A percentile compares a stretch with the other conserved stretches of the same genome.
Conservation (phyloP, 23 red algal genomes). For the Cyanidioschyzon merolae region DNA sequence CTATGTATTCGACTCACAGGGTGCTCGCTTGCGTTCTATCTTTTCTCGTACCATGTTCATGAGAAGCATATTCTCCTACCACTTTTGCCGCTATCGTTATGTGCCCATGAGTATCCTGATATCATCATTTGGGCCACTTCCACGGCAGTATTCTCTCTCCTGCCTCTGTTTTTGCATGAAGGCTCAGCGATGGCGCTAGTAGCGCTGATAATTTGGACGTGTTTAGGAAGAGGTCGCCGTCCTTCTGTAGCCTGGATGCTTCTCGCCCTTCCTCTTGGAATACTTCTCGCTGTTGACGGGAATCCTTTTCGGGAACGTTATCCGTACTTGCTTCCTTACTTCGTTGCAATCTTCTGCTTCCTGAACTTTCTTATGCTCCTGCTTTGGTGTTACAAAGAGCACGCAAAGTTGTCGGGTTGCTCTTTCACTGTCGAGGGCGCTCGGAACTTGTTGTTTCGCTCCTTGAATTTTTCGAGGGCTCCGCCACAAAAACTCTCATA, state of each 20-base stretch:
- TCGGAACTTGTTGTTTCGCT: not conserved
- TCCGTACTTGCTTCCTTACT: not conserved
- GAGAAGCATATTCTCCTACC: conserved; percentile 94
- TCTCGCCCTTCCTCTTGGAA: not conserved
- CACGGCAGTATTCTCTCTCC: conserved; percentile 35
- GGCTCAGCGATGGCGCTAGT: conserved; percentile 30
- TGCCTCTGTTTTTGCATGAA: conserved; percentile 50
- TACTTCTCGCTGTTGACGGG: not conserved
- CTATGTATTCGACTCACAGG: conserved; percentile 38
- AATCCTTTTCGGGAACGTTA: not conserved
- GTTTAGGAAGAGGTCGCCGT: not conserved
- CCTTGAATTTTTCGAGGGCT: not conserved
- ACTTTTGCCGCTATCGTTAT: conserved; percentile 34
- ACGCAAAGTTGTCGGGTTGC: not conserved
- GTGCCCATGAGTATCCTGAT: conserved; percentile 16
- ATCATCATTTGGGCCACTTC: conserved; percentile 31
- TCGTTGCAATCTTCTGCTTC: not conserved
- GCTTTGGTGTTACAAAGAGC: not conserved
- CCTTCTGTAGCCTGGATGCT: not conserved
- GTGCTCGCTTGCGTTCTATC: conserved; percentile 45
- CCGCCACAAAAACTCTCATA: not conserved
- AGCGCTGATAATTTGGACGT: not conserved
- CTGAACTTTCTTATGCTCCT: not conserved
- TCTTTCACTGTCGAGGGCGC: not conserved
- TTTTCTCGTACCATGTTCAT: conserved; percentile 91